phyloP scores from a whole-genome alignment of 2,329 filamentous ascomycete genomes.

The Sordariomycetes sp. region DNA sequence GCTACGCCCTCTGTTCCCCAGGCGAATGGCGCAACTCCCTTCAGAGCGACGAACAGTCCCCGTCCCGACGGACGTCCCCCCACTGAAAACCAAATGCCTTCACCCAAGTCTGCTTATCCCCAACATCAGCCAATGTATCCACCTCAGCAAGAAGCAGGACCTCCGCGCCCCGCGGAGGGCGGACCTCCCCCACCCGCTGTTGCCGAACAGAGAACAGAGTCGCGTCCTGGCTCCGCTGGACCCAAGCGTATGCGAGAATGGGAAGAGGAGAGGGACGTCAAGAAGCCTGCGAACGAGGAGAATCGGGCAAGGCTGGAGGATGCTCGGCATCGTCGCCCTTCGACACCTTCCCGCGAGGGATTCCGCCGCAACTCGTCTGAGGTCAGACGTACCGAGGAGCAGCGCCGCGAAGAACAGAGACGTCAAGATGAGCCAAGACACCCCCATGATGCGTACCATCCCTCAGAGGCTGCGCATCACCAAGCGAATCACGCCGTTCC shows the following conservation, averaged over 20 bases:
- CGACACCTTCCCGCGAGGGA: constrained; percentile 57
- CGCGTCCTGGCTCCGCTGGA: constrained; percentile 62
- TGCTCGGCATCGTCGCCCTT: constrained; percentile 67
- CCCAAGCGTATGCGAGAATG: constrained; percentile 86
- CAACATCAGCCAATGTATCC: constrained; percentile 63
- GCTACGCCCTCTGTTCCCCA: constrained; percentile 31
- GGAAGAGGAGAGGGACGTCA: constrained; percentile 72
- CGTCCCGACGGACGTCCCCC: constrained; percentile 76
- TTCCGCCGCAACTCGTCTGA: constrained; percentile 75
- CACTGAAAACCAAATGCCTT: constrained; percentile 78
- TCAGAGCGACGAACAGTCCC: constrained; percentile 64
- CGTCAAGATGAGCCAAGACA: constrained; percentile 53
- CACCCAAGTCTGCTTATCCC: constrained; percentile 79
- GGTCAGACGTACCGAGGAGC: constrained; percentile 54
- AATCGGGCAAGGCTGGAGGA: constrained; percentile 81
- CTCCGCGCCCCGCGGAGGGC: constrained; percentile 52
- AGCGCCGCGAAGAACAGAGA: constrained; percentile 50
- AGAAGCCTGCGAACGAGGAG: constrained; percentile 87
- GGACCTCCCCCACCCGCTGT: constrained; percentile 43
- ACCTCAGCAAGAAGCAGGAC: constrained; percentile 57
- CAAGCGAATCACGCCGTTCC: constrained; percentile 34
- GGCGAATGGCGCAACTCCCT: constrained; percentile 51
- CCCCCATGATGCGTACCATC: constrained; percentile 60
- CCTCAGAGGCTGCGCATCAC: constrained; percentile 87
- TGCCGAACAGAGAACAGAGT: no score